Base-by-base conservation (phyloP, 192 early-diverging fungal genomes). In the Diversispora epigaea region DNA sequence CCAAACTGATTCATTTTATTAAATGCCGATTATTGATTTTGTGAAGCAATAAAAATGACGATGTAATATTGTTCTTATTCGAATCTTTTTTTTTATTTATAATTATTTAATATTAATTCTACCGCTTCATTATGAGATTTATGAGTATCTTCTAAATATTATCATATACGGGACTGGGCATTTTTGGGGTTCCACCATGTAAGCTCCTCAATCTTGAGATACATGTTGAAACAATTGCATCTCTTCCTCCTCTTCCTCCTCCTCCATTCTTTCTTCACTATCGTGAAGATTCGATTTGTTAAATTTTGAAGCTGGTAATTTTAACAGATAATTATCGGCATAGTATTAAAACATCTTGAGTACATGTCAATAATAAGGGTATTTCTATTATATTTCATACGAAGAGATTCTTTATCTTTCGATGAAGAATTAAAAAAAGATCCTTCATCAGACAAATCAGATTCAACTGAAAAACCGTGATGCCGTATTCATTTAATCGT, bases 191-290 rank as follows among this genome's bases (percentile, higher is more conserved):
- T 77, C 77, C n/a, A 80, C 78, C 83, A 87, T 86, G 75, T 87
- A 87, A 7, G 94, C 89, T 40, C 87, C 93, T 44, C 95, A 92
- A 63, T 95, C 95, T 22, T 97, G 80, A 97, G 97, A 81, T 93
- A 94, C 9, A 95, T 98, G 85, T 96, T 97, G 88, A 89, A 97
- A 97, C 84, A 19, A 94, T 83, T 7, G 93, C 92, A 32, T 32
- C 25, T 32, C 25, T 32, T 32, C 25, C 25, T 32, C 25, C 25
- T 32, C 25, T 2, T 32, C 2, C 25, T 32, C 25, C 25, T 52
- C 43, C 47, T 10, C 80, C 52, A 17, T 32, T 32, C 25, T 2
- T 32, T 32, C 25, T 32, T 32, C 25, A 32, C 25, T 32, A 32
- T 1, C 0, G 2, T 32, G 25, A 32, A 2, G 25, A 32, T 32